Evolutionary conservation across 2,329 filamentous ascomycete genomes (phyloP), one percentile per base, ranked within the genome.

Genomic region (Sclerotinia subarctica): DNA sequence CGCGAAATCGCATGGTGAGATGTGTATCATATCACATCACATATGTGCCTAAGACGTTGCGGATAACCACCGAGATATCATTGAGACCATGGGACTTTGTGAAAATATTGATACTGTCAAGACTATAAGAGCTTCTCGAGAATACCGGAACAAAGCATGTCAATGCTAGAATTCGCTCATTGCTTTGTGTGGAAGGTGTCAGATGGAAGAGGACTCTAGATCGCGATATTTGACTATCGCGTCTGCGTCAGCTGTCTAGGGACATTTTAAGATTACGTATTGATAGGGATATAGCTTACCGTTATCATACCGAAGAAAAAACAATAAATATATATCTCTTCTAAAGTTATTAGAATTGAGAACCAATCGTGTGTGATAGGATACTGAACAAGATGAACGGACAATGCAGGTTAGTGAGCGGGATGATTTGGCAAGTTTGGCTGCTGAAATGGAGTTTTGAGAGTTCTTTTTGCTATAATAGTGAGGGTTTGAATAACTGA

Each of bases 131-230:
- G 24, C 24, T 6, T 52, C 51, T 52, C 11, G 29, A 29, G 26
- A 8, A 52, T 26, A 52, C 24, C 13, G 24, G 2, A 15, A 13
- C n/a, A 15, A 52, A 52, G 51, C 51, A 19, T 29, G 1, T 5
- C 15, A 17, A 11, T 52, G 51, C 51, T 5, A 17, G 7, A 29
- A 19, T 29, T 46, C 38, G 11, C 11, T 59, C 1, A 4, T 15
- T 1, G 0, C 0, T 6, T 21, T 19, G 38, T 19, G 38, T 17
- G 44, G 7, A 1, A 6, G 10, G 10, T 21, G 1, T 46, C 7
- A 0, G 0, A 10, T 5, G 19, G 0, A 8, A 5, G 17, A 59
- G 17, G 17, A 29, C 2, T 59, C 46, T 6, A 24, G 17, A 21
- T 2, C 10, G 24, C 1, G 21, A 2, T 21, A 8, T 4, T 19